phyloP scores from a whole-genome alignment of 805 yeast species.

The Yarrowia keelungensis region DNA sequence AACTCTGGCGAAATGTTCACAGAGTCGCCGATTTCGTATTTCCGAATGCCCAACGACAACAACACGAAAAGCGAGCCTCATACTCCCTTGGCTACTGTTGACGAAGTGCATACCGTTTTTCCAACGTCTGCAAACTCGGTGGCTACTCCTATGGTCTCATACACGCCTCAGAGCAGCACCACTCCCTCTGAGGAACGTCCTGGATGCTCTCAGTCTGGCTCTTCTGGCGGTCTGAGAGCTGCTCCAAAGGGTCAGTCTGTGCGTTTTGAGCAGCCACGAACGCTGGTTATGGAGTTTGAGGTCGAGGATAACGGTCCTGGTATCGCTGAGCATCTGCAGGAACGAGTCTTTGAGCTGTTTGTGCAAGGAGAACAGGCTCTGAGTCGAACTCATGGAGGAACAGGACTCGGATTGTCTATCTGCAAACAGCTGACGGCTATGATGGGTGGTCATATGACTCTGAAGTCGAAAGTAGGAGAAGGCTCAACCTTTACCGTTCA shows the following conservation, averaged over 20 bases:
- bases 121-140: conserved; percentile 4
- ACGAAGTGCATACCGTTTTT: background rate
- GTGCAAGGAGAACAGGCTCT: conserved; percentile 96
- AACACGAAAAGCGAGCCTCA: conserved; percentile 21
- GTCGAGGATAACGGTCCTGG: conserved; percentile 95
- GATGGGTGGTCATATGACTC: conserved; percentile 83
- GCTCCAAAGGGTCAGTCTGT: conserved; percentile 20
- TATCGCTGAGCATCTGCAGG: conserved; percentile 77
- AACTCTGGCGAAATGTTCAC: conserved; percentile 31
- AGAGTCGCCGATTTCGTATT: conserved; percentile 22
- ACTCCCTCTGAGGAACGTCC: conserved; percentile 2
- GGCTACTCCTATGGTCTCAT: background rate
- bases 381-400: conserved; percentile 66
- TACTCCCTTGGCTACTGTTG: conserved; percentile 28
- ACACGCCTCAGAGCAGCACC: conserved; percentile 7
- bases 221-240: conserved; percentile 8
- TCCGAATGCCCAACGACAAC: conserved; percentile 8
- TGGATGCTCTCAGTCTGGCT: background rate
- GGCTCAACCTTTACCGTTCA: conserved; percentile 87
- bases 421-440: conserved; percentile 86
- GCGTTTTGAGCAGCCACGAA: conserved; percentile 54
- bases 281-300: conserved; percentile 60
- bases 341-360: conserved; percentile 90
- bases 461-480: conserved; percentile 75
- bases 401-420: conserved; percentile 89